phyloP scores from a whole-genome alignment of 2,329 filamentous ascomycete species.

The Stagonosporopsis vannaccii region DNA sequence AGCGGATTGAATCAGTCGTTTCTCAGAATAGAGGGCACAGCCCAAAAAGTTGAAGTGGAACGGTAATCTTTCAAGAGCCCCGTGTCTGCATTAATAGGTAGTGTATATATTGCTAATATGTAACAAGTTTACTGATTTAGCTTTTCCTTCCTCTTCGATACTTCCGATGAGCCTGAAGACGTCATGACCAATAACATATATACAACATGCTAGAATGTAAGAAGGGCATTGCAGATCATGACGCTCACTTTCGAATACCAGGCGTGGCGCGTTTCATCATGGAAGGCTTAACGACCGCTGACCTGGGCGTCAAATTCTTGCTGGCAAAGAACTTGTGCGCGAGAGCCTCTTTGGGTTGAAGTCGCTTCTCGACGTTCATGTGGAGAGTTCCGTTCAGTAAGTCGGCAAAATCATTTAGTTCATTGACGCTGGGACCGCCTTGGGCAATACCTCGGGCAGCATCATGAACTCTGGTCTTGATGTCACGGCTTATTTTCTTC shows the following conservation, averaged over 20 bases:
- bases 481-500: conserved; percentile 68
- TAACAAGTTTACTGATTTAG: background rate
- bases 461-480: conserved; percentile 78
- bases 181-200: background rate
- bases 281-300: conserved; percentile 38
- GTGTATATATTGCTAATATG: background rate
- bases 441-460: conserved; percentile 78
- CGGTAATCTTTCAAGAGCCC: background rate
- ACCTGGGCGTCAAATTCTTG: conserved; percentile 31
- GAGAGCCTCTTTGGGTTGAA: conserved; percentile 84
- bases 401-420: conserved; percentile 84
- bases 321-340: conserved; percentile 83
- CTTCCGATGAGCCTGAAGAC: background rate
- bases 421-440: conserved; percentile 68
- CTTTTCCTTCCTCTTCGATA: background rate
- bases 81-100: background rate
- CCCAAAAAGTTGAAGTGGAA: background rate
- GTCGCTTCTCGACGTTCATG: conserved; percentile 90
- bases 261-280: conserved; percentile 33
- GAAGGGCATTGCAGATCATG: background rate
- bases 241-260: conserved; percentile 24
- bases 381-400: conserved; percentile 86
- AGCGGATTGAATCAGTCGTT: background rate
- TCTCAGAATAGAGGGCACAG: background rate
- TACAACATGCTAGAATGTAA: background rate